Evolutionary conservation across 78 protist species (phyloP), one percentile per base, ranked within the genome.

Genomic region (Dictyostelium brefeldianum): DNA sequence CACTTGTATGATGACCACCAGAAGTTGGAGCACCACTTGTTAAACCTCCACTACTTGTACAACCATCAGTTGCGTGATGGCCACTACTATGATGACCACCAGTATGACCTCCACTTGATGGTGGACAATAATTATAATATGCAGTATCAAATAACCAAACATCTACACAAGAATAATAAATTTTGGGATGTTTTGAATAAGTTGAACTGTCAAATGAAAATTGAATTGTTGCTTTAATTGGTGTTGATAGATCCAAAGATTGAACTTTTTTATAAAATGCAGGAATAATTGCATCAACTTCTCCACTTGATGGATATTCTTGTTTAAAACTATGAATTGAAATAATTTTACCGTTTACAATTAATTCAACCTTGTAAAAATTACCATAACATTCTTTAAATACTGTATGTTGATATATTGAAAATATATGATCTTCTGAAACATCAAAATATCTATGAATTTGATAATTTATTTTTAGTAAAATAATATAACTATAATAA

Each of bases 151-250:
- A 65, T 65, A 65, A 65, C 46, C 36, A 29, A 29, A 65, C 5
- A 65, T 65, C 73, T 29, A 65, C 47, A 65, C 73, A 65, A 0
- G 73, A 65, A 65, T 65, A 65, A 65, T 29, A 65, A 29, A 29
- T 65, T 9, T 65, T 29, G 1, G 73, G 17, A 29, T 65, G 73
- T 59, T 59, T 59, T 59, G 73, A 18, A 65, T 65, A 18, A 27
- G 73, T 25, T 29, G 47, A 22, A 65, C 25, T 12, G 12, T 65
- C 73, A 29, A 65, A 65, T 3, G 73, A 65, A 4, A 65, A 14
- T 65, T 65, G 73, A 65, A 65, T 22, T 11, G 73, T 65, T 65
- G 73, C 73, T 65, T 65, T 65, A 29, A 29, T 65, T 65, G 47
- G 36, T 12, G 73, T 29, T 65, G 73, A 29, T 29, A 65, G 27